Evolutionary conservation across 495 filamentous ascomycete species (phyloP).

Genomic region (Daldinia loculata): DNA sequence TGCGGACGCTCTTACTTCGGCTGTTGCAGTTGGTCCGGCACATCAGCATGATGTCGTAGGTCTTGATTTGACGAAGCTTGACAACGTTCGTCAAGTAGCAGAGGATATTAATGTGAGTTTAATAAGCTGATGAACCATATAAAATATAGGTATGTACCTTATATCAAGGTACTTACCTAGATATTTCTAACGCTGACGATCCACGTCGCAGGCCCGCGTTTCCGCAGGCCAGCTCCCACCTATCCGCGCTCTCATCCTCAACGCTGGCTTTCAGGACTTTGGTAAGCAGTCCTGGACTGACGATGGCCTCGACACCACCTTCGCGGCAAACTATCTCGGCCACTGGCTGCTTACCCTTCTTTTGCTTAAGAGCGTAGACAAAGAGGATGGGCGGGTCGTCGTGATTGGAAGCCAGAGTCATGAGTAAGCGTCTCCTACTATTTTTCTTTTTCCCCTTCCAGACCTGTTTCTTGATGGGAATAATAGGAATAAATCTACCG

Average conservation of each 20-base stretch:
- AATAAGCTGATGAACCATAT: too few species aligned
- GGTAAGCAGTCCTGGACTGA: constrained; percentile 43
- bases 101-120: neutral
- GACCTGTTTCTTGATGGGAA: too few species aligned
- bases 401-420: neutral
- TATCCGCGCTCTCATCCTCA: constrained; percentile 55
- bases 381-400: constrained; percentile 3
- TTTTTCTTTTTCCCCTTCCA: too few species aligned
- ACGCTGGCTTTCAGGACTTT: constrained; percentile 49
- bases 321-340: constrained; percentile 53
- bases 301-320: constrained; percentile 48
- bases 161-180: too few species aligned
- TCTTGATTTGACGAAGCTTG: neutral
- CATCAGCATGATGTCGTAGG: neutral
- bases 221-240: constrained; percentile 44
- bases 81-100: neutral
- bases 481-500: neutral
- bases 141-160: too few species aligned
- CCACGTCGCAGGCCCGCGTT: neutral
- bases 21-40: neutral
- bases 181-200: too few species aligned
- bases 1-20: neutral
- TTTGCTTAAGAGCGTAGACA: constrained; percentile 51
- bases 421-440: neutral
- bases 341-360: constrained; percentile 52